These are phyloP conservation scores for Lithohypha guttulata DNA, from an alignment of 2,329 filamentous ascomycete species.

Conservation along the genomic window DNA sequence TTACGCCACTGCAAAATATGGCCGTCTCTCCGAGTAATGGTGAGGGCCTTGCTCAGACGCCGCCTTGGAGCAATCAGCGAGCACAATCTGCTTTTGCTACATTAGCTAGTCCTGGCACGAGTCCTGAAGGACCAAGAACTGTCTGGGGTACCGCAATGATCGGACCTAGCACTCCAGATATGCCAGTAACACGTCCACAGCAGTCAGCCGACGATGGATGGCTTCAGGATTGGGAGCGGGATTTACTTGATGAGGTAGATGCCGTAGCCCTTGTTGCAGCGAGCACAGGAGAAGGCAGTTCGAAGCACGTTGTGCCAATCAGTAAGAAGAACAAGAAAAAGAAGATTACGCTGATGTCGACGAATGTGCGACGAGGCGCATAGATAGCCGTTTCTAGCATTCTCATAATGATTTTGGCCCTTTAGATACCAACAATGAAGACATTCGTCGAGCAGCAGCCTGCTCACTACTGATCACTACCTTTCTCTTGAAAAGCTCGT, in stretches of 20 bases:
- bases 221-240: conserved; percentile 72
- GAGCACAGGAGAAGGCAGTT: conserved; percentile 22
- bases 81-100: conserved; percentile 35
- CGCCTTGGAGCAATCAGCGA: conserved; percentile 31
- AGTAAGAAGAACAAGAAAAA: conserved; percentile 48
- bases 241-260: conserved; percentile 56
- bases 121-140: conserved; percentile 63
- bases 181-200: conserved; percentile 29
- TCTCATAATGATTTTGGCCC: background rate
- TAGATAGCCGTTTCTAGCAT: conserved; percentile 19
- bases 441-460: conserved; percentile 9
- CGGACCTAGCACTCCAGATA: conserved; percentile 46
- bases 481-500: too few species aligned
- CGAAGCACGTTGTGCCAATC: conserved; percentile 14
- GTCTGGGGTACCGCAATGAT: conserved; percentile 82
- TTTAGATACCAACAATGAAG: conserved; percentile 1
- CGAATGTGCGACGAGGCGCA: conserved; percentile 49
- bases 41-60: conserved; percentile 32
- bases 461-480: conserved; percentile 5
- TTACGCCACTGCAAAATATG: conserved; percentile 44
- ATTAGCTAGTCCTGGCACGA: conserved; percentile 69
- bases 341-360: conserved; percentile 60
- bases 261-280: conserved; percentile 41
- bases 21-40: conserved; percentile 21
- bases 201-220: conserved; percentile 62